A percentile compares a stretch with the other conserved stretches of the same genome.
Evolutionary conservation across 768 basidiomycete species (phyloP).

Genomic region (Trametes coccinea): DNA sequence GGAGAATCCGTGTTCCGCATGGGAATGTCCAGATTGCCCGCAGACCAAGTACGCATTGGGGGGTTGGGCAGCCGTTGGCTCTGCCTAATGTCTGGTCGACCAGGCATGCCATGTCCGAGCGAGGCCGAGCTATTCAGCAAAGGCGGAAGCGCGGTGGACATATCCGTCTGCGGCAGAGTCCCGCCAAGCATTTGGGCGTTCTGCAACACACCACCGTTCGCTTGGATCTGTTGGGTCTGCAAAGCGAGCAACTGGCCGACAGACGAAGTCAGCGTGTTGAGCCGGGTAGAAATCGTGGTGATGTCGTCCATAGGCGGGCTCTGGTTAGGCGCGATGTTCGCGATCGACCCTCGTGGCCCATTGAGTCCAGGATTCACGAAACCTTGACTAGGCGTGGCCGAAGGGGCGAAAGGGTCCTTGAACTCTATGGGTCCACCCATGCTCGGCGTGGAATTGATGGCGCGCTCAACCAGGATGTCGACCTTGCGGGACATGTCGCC

Average conservation of each 20-base stretch:
- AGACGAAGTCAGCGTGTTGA: slow-evolving; percentile 79
- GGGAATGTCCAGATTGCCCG: slow-evolving; percentile 75
- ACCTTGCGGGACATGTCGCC: slow-evolving; percentile 77
- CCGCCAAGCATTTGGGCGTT: slow-evolving; percentile 32
- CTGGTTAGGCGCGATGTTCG: slow-evolving; percentile 74
- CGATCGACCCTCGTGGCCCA: slow-evolving; percentile 61
- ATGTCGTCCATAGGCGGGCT: slow-evolving; percentile 68
- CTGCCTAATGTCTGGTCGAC: slow-evolving; percentile 63
- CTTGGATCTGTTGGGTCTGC: slow-evolving; percentile 72
- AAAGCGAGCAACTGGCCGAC: slow-evolving; percentile 83
- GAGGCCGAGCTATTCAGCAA: slow-evolving; percentile 27
- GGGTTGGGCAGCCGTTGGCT: slow-evolving; percentile 63
- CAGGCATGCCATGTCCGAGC: slow-evolving; percentile 62
- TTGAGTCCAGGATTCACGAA: slow-evolving; percentile 28
- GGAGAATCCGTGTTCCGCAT: slow-evolving; percentile 50
- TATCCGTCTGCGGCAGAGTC: slow-evolving; percentile 38
- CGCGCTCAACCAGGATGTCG: slow-evolving; percentile 70
- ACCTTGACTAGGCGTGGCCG: slow-evolving; percentile 28
- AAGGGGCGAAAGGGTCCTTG: slow-evolving; percentile 74
- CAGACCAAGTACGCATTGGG: slow-evolving; percentile 83
- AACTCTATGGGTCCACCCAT: slow-evolving; percentile 59
- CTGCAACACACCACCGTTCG: slow-evolving; percentile 31
- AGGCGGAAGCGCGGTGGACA: slow-evolving; percentile 25
- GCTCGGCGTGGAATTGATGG: slow-evolving; percentile 31
- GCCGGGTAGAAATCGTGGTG: slow-evolving; percentile 70